Evolutionary conservation across 345 rosid species (phyloP), one percentile per base, ranked within the genome.

Genomic region (Arabis alpina): DNA sequence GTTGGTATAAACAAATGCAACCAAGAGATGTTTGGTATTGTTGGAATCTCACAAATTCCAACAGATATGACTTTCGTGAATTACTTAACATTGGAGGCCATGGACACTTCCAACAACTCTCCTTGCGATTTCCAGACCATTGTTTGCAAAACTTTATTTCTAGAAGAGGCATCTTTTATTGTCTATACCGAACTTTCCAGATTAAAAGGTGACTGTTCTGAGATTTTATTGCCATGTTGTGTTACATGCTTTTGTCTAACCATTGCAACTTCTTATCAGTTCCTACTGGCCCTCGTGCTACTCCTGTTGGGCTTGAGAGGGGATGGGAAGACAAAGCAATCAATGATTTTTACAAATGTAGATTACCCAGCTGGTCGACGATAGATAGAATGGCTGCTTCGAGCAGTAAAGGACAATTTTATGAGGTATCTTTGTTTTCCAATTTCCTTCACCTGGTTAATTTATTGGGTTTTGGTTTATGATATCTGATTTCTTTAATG

Each of bases 331-430:
- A 39, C 8, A n/a, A 37, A 0, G 62, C 27, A 5, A 9, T 39
- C 6, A 27, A 39, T 57, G 62, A 16, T 10, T 57, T 5, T 19
- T 57, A 57, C 45, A 57, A 57, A 57, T 47, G 62, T 10, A 19
- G 11, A 57, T 5, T 58, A 47, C 49, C 63, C 34, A 39, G 3
- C 6, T 56, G 48, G 34, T 40, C 5, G 62, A 10, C 10, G 0
- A 3, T 19, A 6, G 45, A 57, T 15, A 28, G 6, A n/a, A 12
- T 24, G 28, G 13, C 27, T 36, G 37, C 1, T 34, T 6, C 37
- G 8, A 6, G 37, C 8, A 34, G 0, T 34, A 34, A 34, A 28
- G 53, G 9, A 16, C 43, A 58, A 3, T 9, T 49, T 41, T 4
- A 34, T 15, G 61, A 55, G 61, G 43, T 55, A 55, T 34, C 0